These are phyloP conservation scores for California macrophylla DNA, from an alignment of 441 rosid genomes.

Conservation along the genomic window DNA sequence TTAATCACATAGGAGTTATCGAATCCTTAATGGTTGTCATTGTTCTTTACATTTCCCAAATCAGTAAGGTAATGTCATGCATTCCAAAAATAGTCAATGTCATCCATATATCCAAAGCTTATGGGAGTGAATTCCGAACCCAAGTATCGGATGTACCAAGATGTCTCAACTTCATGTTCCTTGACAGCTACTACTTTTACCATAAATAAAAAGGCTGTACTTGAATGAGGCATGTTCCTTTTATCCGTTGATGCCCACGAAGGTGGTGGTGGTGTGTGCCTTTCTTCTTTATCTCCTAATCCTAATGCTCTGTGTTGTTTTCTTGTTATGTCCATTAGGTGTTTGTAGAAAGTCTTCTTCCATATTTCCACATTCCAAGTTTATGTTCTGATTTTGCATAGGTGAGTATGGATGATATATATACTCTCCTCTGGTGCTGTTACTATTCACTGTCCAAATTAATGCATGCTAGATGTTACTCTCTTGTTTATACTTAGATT, in stretches of 20 bases:
- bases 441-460: too few relatives aligned
- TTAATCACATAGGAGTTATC: background rate
- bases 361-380: background rate
- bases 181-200: background rate
- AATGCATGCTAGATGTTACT: too few relatives aligned
- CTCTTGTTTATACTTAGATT: too few relatives aligned
- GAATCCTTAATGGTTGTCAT: background rate
- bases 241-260: background rate
- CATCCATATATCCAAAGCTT: background rate
- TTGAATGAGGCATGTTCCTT: background rate
- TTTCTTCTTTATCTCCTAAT: too few relatives aligned
- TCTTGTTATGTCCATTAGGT: background rate
- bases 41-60: background rate
- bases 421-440: too few relatives aligned
- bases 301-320: background rate
- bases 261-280: background rate
- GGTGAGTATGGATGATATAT: background rate
- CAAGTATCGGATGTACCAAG: conserved; percentile 1
- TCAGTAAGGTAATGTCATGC: background rate
- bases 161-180: background rate
- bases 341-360: background rate
- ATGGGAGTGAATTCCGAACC: background rate
- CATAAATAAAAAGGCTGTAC: background rate
- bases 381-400: background rate
- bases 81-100: background rate